These are phyloP conservation scores for Suhomyces atakaporum DNA, from an alignment of 1,139 yeast species.

Conservation along the genomic window DNA sequence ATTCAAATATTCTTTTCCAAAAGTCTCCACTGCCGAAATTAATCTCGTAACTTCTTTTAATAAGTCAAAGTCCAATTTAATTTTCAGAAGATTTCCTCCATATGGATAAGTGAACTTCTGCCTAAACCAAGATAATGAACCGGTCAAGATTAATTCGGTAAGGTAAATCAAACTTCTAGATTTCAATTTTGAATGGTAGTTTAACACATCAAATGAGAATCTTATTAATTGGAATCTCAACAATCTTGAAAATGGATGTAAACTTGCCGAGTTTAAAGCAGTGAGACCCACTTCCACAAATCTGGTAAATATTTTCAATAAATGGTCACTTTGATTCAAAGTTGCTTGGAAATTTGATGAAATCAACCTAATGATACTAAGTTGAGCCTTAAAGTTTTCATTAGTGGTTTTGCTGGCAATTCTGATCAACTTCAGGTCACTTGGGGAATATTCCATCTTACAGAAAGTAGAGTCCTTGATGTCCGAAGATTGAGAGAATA, in stretches of 20 bases:
- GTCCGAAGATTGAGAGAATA: conserved; percentile 65
- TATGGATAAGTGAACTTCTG: conserved; percentile 69
- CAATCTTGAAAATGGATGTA: conserved; percentile 79
- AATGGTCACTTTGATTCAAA: conserved; percentile 68
- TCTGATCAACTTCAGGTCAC: conserved; percentile 52
- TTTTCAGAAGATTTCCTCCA: conserved; percentile 77
- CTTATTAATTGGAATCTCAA: conserved; percentile 72
- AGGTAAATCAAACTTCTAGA: conserved; percentile 49
- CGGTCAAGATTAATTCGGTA: conserved; percentile 58
- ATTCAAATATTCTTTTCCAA: conserved; percentile 30
- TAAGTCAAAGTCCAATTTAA: conserved; percentile 66
- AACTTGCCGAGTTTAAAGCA: conserved; percentile 60
- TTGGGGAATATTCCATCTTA: conserved; percentile 88
- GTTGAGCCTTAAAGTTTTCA: conserved; percentile 70
- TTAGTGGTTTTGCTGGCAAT: conserved; percentile 55
- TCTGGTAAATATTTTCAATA: conserved; percentile 68
- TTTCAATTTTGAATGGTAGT: conserved; percentile 51
- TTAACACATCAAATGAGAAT: conserved; percentile 67
- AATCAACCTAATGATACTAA: conserved; percentile 65
- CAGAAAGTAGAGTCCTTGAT: conserved; percentile 62
- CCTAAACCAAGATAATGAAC: conserved; percentile 79
- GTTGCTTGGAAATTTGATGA: conserved; percentile 85
- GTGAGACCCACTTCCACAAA: conserved; percentile 60
- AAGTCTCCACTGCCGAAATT: conserved; percentile 27
- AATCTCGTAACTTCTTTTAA: conserved; percentile 54